phyloP scores from a whole-genome alignment of 108 stramenopile species.

The Cyclotella baltica region DNA sequence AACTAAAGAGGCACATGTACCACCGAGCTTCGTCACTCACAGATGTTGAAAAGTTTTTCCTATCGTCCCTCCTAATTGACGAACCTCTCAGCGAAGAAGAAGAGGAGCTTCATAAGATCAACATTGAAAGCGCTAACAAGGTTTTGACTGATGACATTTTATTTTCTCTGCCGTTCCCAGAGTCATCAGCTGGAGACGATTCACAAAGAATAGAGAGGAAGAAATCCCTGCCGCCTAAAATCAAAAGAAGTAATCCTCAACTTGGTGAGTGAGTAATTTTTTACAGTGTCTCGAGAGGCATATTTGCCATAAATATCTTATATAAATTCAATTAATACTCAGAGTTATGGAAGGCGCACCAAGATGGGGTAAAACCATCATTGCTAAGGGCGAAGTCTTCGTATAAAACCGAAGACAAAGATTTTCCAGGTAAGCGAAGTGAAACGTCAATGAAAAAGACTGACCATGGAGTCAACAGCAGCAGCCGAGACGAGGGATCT shows the following conservation, averaged over 20 bases:
- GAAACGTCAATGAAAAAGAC: neutral
- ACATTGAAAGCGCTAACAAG: slow-evolving; percentile 18
- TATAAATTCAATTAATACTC: neutral
- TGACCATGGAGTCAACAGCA: neutral
- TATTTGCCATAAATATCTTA: neutral
- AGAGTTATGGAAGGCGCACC: slow-evolving; percentile 45
- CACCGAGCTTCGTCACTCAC: slow-evolving; percentile 34
- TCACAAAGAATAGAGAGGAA: neutral
- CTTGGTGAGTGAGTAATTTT: neutral
- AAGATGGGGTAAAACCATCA: slow-evolving; percentile 29
- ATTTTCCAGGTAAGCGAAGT: slow-evolving; percentile 1
- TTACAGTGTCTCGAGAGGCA: neutral
- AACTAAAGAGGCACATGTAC: slow-evolving; percentile 3
- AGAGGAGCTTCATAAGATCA: slow-evolving; percentile 17
- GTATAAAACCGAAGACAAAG: slow-evolving; percentile 4
- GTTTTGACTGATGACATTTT: slow-evolving; percentile 38
- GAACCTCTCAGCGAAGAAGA: neutral
- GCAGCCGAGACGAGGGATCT: neutral
- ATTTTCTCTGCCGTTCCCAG: slow-evolving; percentile 32
- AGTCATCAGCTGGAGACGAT: neutral
- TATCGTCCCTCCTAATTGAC: slow-evolving; percentile 34
- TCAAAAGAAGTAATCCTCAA: slow-evolving; percentile 6
- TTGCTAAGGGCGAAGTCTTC: slow-evolving; percentile 18
- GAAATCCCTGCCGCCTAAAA: neutral
- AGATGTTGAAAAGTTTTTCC: slow-evolving; percentile 26